Conservation (phyloP, 2,329 filamentous ascomycete genomes). For the Pseudogymnoascus sp. region DNA sequence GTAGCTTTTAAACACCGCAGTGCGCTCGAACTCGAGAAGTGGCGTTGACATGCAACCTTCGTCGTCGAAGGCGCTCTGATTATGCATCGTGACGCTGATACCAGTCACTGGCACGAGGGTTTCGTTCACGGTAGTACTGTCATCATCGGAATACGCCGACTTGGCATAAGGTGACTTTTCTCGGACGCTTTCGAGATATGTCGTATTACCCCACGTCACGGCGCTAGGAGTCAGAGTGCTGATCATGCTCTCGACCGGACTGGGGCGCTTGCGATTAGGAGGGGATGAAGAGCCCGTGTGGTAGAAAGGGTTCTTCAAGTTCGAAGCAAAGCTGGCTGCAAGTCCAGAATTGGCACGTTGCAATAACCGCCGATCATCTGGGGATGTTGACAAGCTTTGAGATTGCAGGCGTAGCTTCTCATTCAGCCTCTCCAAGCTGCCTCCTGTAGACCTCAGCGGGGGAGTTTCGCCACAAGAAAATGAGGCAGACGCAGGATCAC, state of each 20-base stretch:
- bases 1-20: slow-evolving; percentile 48
- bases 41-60: slow-evolving; percentile 56
- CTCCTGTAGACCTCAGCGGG: slow-evolving; percentile 40
- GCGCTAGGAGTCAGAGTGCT: slow-evolving; percentile 41
- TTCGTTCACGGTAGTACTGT: slow-evolving; percentile 14
- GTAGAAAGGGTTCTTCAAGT: slow-evolving; percentile 38
- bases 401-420: slow-evolving; percentile 39
- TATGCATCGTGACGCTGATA: slow-evolving; percentile 44
- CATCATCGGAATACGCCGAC: slow-evolving; percentile 26
- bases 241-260: slow-evolving; percentile 54
- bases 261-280: slow-evolving; percentile 45
- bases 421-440: slow-evolving; percentile 35
- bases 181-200: slow-evolving; percentile 30
- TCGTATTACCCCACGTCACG: slow-evolving; percentile 33
- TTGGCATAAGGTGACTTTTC: slow-evolving; percentile 22
- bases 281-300: slow-evolving; percentile 36
- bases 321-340: slow-evolving; percentile 47
- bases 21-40: slow-evolving; percentile 43
- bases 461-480: slow-evolving; percentile 57
- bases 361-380: slow-evolving; percentile 43
- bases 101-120: slow-evolving; percentile 19
- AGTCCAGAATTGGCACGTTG: slow-evolving; percentile 48
- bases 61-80: slow-evolving; percentile 59
- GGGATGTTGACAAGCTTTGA: slow-evolving; percentile 51
- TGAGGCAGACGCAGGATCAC: slow-evolving; percentile 48